A percentile compares a stretch with the other conserved stretches of the same genome.
phyloP scores from a whole-genome alignment of 2,329 filamentous ascomycete genomes.

The Apiospora hydei region DNA sequence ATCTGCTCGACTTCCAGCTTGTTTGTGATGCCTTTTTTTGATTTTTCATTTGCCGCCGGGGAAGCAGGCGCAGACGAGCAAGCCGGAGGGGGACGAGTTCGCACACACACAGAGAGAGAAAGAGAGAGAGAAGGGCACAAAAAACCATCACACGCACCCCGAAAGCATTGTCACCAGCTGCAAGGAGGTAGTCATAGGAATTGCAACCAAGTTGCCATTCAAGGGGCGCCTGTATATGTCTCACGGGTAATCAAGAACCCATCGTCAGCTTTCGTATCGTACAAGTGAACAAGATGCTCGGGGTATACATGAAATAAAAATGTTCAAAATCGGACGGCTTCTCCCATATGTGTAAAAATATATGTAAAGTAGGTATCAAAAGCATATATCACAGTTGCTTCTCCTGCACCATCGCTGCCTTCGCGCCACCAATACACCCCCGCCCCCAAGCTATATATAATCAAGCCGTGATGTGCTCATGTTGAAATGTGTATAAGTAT shows the following conservation, averaged over 20 bases:
- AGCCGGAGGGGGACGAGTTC: conserved; percentile 2
- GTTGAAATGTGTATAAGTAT: neutral
- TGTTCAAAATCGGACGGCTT: neutral
- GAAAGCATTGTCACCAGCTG: neutral
- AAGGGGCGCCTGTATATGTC: neutral
- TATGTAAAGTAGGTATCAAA: conserved; percentile 5
- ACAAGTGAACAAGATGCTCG: conserved; percentile 9
- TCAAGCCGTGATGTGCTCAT: neutral
- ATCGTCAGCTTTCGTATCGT: conserved; percentile 4
- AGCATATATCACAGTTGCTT: neutral
- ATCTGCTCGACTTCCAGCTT: neutral
- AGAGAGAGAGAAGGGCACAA: too few species aligned
- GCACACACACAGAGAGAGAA: neutral
- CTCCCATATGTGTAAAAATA: neutral
- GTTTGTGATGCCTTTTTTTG: neutral
- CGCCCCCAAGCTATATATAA: neutral
- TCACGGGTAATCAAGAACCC: neutral
- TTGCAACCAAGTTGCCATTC: neutral
- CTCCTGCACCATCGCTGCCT: neutral
- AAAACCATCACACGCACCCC: neutral
- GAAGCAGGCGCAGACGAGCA: too few species aligned
- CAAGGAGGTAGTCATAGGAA: neutral
- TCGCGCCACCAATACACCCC: neutral
- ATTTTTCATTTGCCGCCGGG: neutral
- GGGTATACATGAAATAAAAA: conserved; percentile 19